Conservation (phyloP, 1,284 basidiomycete genomes). For the Stereum hirsutum region DNA sequence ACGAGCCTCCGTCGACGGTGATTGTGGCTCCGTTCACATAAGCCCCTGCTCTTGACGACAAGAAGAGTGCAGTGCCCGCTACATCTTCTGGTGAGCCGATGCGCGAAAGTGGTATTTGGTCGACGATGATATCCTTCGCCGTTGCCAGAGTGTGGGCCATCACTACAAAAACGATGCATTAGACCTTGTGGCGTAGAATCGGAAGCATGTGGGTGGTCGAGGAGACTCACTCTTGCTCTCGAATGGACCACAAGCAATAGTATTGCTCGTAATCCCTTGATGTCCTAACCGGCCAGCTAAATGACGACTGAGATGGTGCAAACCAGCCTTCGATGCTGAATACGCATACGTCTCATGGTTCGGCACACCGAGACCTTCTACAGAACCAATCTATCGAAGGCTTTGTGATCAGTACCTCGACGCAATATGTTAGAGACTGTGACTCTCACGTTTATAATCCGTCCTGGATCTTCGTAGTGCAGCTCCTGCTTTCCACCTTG, state of each 20-base stretch:
- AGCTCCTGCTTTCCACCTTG: conserved; percentile 28
- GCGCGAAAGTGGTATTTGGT: conserved; percentile 38
- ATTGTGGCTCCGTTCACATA: conserved; percentile 61
- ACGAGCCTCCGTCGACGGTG: conserved; percentile 38
- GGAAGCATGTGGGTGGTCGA: background rate
- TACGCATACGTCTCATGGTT: conserved; percentile 63
- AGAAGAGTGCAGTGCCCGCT: conserved; percentile 51
- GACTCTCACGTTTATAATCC: conserved; percentile 51
- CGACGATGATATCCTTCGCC: conserved; percentile 35
- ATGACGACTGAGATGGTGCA: conserved; percentile 55
- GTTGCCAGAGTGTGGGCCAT: conserved; percentile 48
- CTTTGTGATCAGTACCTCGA: background rate
- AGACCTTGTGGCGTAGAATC: no score
- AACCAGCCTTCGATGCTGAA: conserved; percentile 53
- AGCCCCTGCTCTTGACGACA: conserved; percentile 48
- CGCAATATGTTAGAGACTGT: background rate
- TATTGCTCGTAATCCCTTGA: conserved; percentile 59
- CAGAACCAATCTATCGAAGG: conserved; percentile 47
- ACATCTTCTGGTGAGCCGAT: conserved; percentile 60
- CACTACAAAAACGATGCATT: conserved; percentile 30
- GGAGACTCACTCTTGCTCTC: conserved; percentile 35
- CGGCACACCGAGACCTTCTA: conserved; percentile 48
- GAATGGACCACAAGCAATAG: conserved; percentile 56
- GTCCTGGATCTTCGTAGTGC: conserved; percentile 38
- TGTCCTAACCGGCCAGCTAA: conserved; percentile 50